Evolutionary conservation across 768 basidiomycete genomes (phyloP).

Genomic region (Macrolepiota dolichaula): DNA sequence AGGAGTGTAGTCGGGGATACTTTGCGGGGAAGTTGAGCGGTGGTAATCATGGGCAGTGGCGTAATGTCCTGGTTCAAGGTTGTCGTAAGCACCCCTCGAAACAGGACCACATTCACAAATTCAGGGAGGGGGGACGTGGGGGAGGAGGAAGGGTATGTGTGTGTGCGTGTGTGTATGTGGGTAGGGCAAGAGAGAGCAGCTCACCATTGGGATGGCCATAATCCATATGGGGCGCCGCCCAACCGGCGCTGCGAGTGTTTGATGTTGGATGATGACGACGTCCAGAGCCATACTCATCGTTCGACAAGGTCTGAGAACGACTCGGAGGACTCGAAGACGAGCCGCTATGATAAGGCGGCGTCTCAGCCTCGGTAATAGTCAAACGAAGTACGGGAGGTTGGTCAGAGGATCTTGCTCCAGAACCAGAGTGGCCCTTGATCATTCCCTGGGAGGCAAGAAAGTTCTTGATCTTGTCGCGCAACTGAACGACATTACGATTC

Average conservation of each 20-base stretch:
- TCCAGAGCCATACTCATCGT: constrained; percentile 13
- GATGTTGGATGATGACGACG: constrained; percentile 11
- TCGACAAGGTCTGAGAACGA: constrained; percentile 21
- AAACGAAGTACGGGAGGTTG: constrained; percentile 55
- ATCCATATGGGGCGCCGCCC: neutral
- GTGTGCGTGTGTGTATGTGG: no score
- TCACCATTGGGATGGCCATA: neutral
- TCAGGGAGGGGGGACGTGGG: no score
- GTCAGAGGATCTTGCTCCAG: constrained; percentile 56
- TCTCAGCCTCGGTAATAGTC: constrained; percentile 39
- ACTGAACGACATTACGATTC: constrained; percentile 59
- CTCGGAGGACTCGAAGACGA: constrained; percentile 33
- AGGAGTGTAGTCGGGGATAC: neutral
- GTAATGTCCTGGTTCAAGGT: constrained; percentile 2
- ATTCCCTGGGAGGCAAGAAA: constrained; percentile 81
- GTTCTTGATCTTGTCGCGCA: constrained; percentile 76
- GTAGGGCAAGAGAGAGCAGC: no score
- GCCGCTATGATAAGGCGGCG: constrained; percentile 38
- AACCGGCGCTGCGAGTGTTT: neutral
- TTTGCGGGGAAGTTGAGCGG: constrained; percentile 7
- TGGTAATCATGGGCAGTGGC: neutral
- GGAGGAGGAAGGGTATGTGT: no score
- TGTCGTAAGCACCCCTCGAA: neutral
- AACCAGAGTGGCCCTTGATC: constrained; percentile 85
- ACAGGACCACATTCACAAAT: neutral